Evolutionary conservation across 768 basidiomycete species (phyloP).

Genomic region (Mycena olivaceomarginata): DNA sequence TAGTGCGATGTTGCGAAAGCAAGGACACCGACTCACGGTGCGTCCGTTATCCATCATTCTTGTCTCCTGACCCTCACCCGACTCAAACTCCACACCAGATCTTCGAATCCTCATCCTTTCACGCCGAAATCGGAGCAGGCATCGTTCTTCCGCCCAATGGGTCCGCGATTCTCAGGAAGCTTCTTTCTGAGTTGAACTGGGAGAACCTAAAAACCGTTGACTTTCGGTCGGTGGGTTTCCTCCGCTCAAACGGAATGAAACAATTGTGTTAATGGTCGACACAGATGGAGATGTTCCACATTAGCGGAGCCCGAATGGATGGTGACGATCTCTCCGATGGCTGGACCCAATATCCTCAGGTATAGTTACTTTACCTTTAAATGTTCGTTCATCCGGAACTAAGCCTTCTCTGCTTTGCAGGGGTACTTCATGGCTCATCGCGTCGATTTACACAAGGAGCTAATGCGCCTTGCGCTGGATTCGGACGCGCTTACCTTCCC

Average conservation of each 20-base stretch:
- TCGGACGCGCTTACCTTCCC: background rate
- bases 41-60: background rate
- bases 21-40: conserved; percentile 13
- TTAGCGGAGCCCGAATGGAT: background rate
- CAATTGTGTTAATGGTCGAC: no score
- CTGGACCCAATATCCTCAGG: conserved; percentile 6
- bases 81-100: conserved; percentile 2
- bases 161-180: background rate
- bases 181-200: background rate
- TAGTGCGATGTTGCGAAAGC: conserved; percentile 15
- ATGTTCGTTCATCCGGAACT: no score
- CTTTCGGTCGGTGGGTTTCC: background rate
- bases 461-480: conserved; percentile 36
- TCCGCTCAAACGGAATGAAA: no score
- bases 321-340: conserved; percentile 1
- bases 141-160: conserved; percentile 35
- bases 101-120: conserved; percentile 33
- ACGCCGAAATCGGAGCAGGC: conserved; percentile 38
- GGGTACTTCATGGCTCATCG: conserved; percentile 37
- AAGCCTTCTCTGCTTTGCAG: conserved; percentile 9
- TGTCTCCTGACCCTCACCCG: background rate
- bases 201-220: conserved; percentile 1
- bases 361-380: background rate
- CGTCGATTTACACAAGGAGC: conserved; percentile 34
- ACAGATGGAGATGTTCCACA: background rate